phyloP scores from a whole-genome alignment of 305 asterid species.

The Euphrasia arctica region DNA sequence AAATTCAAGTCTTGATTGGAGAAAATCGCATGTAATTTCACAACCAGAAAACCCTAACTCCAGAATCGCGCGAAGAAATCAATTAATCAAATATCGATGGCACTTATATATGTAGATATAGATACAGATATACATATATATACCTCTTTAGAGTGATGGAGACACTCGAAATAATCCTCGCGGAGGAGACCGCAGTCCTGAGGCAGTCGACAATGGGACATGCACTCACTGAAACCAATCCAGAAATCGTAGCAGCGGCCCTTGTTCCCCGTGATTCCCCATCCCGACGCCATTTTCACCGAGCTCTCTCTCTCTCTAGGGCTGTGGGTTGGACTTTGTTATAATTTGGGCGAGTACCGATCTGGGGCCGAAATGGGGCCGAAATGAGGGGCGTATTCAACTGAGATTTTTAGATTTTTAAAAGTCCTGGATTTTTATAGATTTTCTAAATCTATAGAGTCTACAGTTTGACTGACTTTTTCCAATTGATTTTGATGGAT shows the following conservation, averaged over 20 bases:
- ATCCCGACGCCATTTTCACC: slow-evolving; percentile 82
- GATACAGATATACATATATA: background rate
- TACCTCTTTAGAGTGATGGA: slow-evolving; percentile 97
- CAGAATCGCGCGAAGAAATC: background rate
- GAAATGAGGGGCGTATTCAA: too few relatives aligned
- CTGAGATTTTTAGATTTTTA: too few relatives aligned
- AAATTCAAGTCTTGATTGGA: background rate
- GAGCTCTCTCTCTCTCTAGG: slow-evolving; percentile 32
- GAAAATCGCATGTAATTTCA: background rate
- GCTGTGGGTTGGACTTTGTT: slow-evolving; percentile 24
- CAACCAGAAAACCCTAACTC: slow-evolving; percentile 9
- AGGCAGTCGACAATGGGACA: slow-evolving; percentile 91
- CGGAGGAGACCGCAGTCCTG: slow-evolving; percentile 87
- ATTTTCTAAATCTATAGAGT: too few relatives aligned
- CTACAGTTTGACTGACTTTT: too few relatives aligned
- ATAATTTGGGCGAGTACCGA: slow-evolving; percentile 12
- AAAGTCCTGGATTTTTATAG: too few relatives aligned
- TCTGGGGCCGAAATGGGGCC: too few relatives aligned
- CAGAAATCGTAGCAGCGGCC: slow-evolving; percentile 98
- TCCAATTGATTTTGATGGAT: too few relatives aligned
- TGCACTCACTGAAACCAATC: slow-evolving; percentile 95
- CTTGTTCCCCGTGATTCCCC: slow-evolving; percentile 97
- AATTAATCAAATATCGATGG: background rate
- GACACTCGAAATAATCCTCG: slow-evolving; percentile 97
- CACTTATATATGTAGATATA: background rate